Evolutionary conservation across 2,329 filamentous ascomycete genomes (phyloP), one percentile per base, ranked within the genome.

Genomic region (Diplodia seriata): DNA sequence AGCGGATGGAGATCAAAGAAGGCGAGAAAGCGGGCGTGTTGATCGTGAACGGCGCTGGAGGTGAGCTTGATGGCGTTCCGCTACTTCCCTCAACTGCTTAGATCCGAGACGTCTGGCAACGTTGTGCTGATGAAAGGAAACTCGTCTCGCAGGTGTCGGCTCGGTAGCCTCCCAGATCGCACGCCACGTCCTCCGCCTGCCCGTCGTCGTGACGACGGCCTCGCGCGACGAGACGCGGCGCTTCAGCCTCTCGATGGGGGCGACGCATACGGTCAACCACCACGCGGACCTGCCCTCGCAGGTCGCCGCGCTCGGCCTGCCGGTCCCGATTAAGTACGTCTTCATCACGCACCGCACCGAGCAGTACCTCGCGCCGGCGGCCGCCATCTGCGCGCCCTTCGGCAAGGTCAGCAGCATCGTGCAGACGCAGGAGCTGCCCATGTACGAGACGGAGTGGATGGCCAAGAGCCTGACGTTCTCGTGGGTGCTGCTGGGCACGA

Each of bases 371-470:
- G 70, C 65, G 4, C 76, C 78, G 12, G 74, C 78, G 3, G 77
- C 76, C 2, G 75, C 78, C 29, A 74, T 83, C n/a, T 76, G 77
- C 49, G 79, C 77, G 18, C 80, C 81, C 2, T 82, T 83, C 50
- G 81, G 79, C 9, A 83, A 82, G 70, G 77, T 82, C 7, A 82
- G 80, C 74, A 81, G 77, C 14, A 82, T 83, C 66, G 80, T 83
- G 15, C 81, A 84, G 71, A 78, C 77, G 8, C 70, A 77, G 54
- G 77, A 81, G 40, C 70, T 79, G 38, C 77, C 77, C 29, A 80
- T 82, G 78, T 83, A 83, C 69, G 81, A 80, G 2, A 80, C 81
- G 2, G 76, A 81, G 71, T 82, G 81, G 72, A 81, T 83, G 80
- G 76, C 79, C 59, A 83, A 83, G 73, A 80, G 76, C 18, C 69